Evolutionary conservation across 805 yeast genomes (phyloP), one percentile per base, ranked within the genome.

Genomic region (Kuraishia ogatae): DNA sequence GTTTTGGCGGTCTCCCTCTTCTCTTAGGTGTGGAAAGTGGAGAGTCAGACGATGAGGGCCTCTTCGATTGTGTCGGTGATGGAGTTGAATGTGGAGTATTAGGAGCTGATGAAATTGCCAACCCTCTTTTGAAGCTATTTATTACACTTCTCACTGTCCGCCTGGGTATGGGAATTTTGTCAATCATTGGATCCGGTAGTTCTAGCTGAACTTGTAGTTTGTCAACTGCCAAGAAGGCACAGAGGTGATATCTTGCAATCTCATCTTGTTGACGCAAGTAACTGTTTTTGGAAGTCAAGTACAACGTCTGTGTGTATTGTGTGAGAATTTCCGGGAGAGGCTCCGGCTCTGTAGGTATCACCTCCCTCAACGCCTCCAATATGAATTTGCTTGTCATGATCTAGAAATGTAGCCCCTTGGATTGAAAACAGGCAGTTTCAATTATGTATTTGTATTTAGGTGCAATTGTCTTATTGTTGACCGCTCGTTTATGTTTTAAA

Each of bases 201-300:
- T 74, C 66, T 49, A 79, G 69, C 39, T 68, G 68, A 11, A 71
- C 68, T 13, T 70, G 69, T 49, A 79, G 74, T 58, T 74, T 74
- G 56, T 82, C 83, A 15, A 79, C 78, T 0, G 88, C 85, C 23
- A 85, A 64, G 58, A 71, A 80, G 4, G 90, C 87, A 65, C 90
- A 83, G 13, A 87, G 65, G 64, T 87, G 92, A 55, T 76, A 77
- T 54, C 93, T 71, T 1, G 89, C 90, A 1, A 79, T 71, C 59
- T 87, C 92, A 53, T 82, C 80, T 47, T 74, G 74, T 24, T 76
- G 75, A 15, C 80, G 76, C 22, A 86, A 65, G 2, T 52, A 47
- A 57, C 79, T 78, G 50, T 77, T 75, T 55, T 74, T 80, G n/a
- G 85, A 71, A 21, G 85, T 76, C 1, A 78, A 66, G 61, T 83